phyloP scores from a whole-genome alignment of 371 early-diverging fungal species.

The Apophysomyces ossiformis region DNA sequence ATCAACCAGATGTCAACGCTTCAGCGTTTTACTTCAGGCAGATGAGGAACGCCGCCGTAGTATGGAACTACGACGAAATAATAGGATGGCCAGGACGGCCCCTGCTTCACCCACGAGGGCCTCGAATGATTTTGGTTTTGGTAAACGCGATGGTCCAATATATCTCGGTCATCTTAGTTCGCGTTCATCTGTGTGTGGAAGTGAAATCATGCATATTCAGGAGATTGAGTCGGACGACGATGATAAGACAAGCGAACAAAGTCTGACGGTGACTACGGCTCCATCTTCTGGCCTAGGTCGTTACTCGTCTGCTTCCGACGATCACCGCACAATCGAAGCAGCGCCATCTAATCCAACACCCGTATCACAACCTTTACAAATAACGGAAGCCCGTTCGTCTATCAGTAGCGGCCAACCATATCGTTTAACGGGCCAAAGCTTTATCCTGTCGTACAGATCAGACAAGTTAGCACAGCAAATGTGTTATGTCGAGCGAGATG shows the following conservation, averaged over 20 bases:
- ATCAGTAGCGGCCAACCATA: not conserved
- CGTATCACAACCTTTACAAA: not conserved
- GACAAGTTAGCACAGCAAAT: constrained; percentile 65
- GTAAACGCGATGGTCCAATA: constrained; percentile 22
- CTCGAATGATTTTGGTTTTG: not conserved
- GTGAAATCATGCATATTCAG: constrained; percentile 17
- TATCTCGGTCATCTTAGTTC: constrained; percentile 31
- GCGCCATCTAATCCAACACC: constrained; percentile 16
- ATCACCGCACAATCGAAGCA: constrained; percentile 16
- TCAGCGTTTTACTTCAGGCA: constrained; percentile 10
- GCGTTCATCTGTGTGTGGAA: constrained; percentile 10
- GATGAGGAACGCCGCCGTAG: constrained; percentile 17
- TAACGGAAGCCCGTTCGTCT: not conserved
- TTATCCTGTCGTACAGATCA: constrained; percentile 56
- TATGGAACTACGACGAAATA: constrained; percentile 14
- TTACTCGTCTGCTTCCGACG: not conserved
- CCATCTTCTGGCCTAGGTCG: not conserved
- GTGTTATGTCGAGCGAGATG: constrained; percentile 63
- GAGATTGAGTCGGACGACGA: constrained; percentile 20
- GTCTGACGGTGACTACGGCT: not conserved
- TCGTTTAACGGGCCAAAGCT: constrained; percentile 24
- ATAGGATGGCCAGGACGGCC: not conserved
- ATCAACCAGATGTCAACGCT: constrained; percentile 3
- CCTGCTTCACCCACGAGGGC: constrained; percentile 1
- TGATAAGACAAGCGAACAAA: constrained; percentile 5